Evolutionary conservation across 495 filamentous ascomycete species (phyloP), one percentile per base, ranked within the genome.

Genomic region (Parmelia sp.): DNA sequence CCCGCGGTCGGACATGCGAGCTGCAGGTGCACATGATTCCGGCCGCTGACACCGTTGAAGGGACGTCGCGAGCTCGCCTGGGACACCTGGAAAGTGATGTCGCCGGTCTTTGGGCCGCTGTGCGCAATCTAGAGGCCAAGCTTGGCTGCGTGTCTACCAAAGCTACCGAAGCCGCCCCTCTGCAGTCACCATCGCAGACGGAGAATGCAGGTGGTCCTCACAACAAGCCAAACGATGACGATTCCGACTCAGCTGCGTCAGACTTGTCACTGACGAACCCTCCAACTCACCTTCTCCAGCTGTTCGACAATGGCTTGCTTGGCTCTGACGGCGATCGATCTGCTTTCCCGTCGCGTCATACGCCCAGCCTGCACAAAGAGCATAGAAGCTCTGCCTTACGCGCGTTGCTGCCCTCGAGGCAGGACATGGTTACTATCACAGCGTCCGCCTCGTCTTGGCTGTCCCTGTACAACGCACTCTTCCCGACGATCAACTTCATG

Each of bases 261-360:
- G 72, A 70, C 14, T 53, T 66, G 15, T 47, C 66, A 3, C 55
- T 60, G n/a, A 61, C 68, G 21, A 67, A 70, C 21, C 64, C 69
- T 23, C 69, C 71, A 21, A 65, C 66, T 11, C 71, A 73, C 39
- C 33, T 74, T n/a, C 69, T 70, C 21, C 65, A 68, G 27, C 65
- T 73, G 5, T 74, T 74, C 57, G 63, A 74, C n/a, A 74, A 74
- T 58, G 69, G 71, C n/a, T 72, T 68, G 68, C 65, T 74, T 10
- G 70, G 66, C 14, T 64, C 65, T 17, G 68, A 71, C 17, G 61
- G 61, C 7, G 40, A 53, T 5, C 45, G 56, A 3, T 39, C 63
- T 12, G 44, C 64, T 51, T 49, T 53, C 1, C 65, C 66, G 4
- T 58, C 56, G 42, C 29, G 33, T 12, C 68, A 64, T 39, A 63